These are phyloP conservation scores for Botryotinia convoluta DNA, from an alignment of 2,329 filamentous ascomycete species.

Conservation along the genomic window DNA sequence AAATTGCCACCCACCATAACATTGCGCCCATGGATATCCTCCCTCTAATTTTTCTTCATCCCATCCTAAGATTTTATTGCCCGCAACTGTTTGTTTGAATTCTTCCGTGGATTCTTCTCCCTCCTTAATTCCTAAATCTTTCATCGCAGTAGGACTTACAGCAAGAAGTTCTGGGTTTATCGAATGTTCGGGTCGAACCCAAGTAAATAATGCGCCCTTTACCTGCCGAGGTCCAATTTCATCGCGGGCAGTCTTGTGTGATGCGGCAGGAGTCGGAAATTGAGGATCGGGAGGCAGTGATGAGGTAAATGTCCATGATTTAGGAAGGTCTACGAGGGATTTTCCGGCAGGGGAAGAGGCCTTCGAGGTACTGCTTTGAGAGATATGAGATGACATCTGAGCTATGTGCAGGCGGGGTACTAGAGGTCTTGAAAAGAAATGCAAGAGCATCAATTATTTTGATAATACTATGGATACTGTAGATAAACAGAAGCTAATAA, in stretches of 20 bases:
- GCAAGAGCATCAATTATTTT: conserved; percentile 34
- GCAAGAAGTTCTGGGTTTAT: conserved; percentile 75
- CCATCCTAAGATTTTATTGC: conserved; percentile 80
- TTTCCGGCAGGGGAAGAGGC: conserved; percentile 26
- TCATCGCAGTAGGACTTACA: conserved; percentile 74
- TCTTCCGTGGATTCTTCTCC: conserved; percentile 68
- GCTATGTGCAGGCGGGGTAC: conserved; percentile 41
- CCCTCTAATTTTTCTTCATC: conserved; percentile 62
- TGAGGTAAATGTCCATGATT: conserved; percentile 64
- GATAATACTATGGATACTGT: not conserved
- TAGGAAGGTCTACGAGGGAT: conserved; percentile 55
- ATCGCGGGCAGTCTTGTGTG: conserved; percentile 76
- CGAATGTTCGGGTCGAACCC: conserved; percentile 75
- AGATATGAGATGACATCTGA: conserved; percentile 47
- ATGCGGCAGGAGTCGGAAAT: conserved; percentile 77
- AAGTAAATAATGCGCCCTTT: conserved; percentile 82
- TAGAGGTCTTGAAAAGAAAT: conserved; percentile 28
- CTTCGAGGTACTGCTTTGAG: conserved; percentile 13
- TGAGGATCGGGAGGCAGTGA: conserved; percentile 70
- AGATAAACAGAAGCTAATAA: not conserved
- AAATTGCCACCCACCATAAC: conserved; percentile 81
- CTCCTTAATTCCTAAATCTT: conserved; percentile 71
- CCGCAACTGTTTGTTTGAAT: conserved; percentile 75
- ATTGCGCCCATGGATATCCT: conserved; percentile 97
- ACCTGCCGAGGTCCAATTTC: conserved; percentile 79